Base-by-base conservation (phyloP, 2,329 filamentous ascomycete species). In the Phoma sp. region DNA sequence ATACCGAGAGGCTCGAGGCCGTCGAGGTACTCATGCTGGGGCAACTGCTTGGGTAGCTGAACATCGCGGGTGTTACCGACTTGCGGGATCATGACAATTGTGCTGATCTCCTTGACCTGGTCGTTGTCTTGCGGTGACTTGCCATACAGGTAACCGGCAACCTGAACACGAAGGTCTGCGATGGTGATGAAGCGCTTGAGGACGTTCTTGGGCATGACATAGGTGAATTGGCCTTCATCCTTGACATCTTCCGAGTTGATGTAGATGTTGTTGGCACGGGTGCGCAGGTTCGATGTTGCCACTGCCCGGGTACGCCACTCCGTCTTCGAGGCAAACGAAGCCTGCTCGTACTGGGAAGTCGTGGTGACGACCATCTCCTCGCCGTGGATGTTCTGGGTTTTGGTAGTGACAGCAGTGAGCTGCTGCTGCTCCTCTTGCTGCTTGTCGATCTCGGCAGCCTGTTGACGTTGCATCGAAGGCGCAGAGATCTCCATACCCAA, bases 401-500 rank as follows among this genome's bases (percentile, higher is more conserved):
- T 97, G 45, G 96, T 99, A 0, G 95, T 98, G 17, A 97, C 93
- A 12, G 95, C 95, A 25, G 95, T 99, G 67, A 99, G 84, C 73
- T 99, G 95, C 72, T 92, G 89, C 76, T 97, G 92, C 74, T 99
- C 95, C 74, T 97, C 89, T 74, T 98, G 92, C 77, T 98, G 95
- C 83, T 97, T 97, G 81, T 99, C 96, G 65, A 99, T 96, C 76
- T 99, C 95, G 56, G 95, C 93, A 15, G 95, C 95, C 77, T 98
- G 95, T 77, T 99, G 96, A 71, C 96, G 88, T 79, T 99, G 95
- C 87, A 99, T 90, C 1, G 93, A 98, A 20, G 95, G 95, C 23
- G 95, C 96, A 55, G 92, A 96, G 54, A 99, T 99, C 75, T 99
- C 96, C 96, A 99, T 99, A 84, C 95, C 95, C 60, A 99, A 79